phyloP scores from a whole-genome alignment of 1,139 yeast genomes.

The Sugiyamaella novakii region DNA sequence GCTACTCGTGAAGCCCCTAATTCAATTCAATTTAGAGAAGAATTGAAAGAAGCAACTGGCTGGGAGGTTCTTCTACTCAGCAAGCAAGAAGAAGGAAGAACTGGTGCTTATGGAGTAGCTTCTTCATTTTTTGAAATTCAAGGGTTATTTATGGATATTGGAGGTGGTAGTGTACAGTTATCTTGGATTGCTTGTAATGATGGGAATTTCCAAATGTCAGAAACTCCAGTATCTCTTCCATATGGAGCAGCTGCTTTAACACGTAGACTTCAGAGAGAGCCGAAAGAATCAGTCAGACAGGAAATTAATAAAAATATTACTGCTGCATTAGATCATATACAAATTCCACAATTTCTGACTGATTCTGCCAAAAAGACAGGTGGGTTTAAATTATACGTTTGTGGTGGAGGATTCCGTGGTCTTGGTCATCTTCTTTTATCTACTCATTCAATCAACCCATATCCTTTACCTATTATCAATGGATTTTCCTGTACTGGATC shows the following conservation, averaged over 20 bases:
- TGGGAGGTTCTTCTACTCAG: constrained; percentile 62
- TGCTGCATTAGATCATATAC: constrained; percentile 51
- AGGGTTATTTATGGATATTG: constrained; percentile 67
- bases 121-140: constrained; percentile 62
- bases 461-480: constrained; percentile 56
- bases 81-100: constrained; percentile 61
- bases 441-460: constrained; percentile 54
- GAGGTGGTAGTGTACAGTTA: constrained; percentile 65
- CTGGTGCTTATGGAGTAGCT: constrained; percentile 69
- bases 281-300: constrained; percentile 24
- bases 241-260: constrained; percentile 69
- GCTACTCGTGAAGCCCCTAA: constrained; percentile 67
- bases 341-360: constrained; percentile 34
- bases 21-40: constrained; percentile 55
- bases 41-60: constrained; percentile 56
- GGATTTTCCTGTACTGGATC: constrained; percentile 60
- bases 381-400: constrained; percentile 60
- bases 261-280: constrained; percentile 54
- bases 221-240: constrained; percentile 60
- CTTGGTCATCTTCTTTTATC: constrained; percentile 60
- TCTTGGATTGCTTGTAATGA: constrained; percentile 62
- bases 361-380: constrained; percentile 50
- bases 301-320: constrained; percentile 35
- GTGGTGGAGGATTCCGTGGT: constrained; percentile 71
- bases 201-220: constrained; percentile 57